Evolutionary conservation across 1,284 basidiomycete species (phyloP), one percentile per base, ranked within the genome.

Genomic region (Limonomyces culmigenus): DNA sequence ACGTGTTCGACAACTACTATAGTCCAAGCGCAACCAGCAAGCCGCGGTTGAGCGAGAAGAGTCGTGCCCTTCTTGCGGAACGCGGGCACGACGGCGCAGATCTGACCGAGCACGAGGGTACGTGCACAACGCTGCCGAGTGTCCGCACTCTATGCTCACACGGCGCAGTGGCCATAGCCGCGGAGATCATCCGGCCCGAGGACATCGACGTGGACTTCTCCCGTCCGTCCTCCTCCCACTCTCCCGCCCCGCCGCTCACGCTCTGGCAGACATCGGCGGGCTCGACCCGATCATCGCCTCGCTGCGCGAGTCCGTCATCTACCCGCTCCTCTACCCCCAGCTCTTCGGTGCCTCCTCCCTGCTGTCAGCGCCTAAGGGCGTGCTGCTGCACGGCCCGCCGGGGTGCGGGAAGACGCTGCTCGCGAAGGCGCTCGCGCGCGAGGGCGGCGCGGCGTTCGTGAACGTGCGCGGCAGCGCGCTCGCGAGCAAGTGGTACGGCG

Each of bases 401-500:
- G 89, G 89, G 5, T 92, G 88, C 44, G 88, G 88, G 16, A 93
- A 93, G 61, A 92, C 89, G 1, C 89, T 93, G 85, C 68, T 93
- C 19, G 92, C 92, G 2, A 89, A 91, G 50, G 92, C 92, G 4
- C 68, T 97, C 5, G 92, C 92, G 4, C 89, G 95, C 53, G 93
- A 99, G 62, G 88, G 83, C 12, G 86, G 88, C 17, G 95, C 95
- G 15, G 95, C 91, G 0, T 99, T 99, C 52, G 88, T 93, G 63
- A 89, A 91, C 56, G 77, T 91, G 42, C 74, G 83, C 3, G 79
- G 78, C 3, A 74, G 75, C 0, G 74, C 74, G 3, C 65, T 86
- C 10, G 77, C 85, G 25, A 86, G 83, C 60, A 92, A 93, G 59
- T 96, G 91, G 93, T 97, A 92, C 47, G 95, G 93, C 38, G 93